Evolutionary conservation across 176 grass and related monocot species (phyloP), one percentile per base, ranked within the genome.

Genomic region (Pharus latifolius): DNA sequence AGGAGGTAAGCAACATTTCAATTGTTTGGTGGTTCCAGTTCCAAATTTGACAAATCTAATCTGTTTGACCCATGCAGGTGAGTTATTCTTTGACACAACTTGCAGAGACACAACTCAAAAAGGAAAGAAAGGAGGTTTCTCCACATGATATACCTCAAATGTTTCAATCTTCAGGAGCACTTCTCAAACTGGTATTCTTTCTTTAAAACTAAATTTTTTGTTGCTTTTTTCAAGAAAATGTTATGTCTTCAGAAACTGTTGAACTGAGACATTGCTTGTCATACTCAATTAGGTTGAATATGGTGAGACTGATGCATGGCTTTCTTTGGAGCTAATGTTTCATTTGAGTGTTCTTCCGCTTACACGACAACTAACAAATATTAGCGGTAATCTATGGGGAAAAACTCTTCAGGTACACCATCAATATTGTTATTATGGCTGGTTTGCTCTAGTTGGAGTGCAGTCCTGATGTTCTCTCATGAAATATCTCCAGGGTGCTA

Each of bases 31-130:
- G 5, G 9, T 48, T 49, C 67, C 35, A 40, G 45, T 56, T 20
- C 20, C 26, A 19, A 43, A 56, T 49, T 49, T 5, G 18, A 40
- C 22, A 44, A 27, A 13, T 77, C 31, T 76, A 62, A 80, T 71
- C 10, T 68, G 7, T 63, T 74, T 63, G 45, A 56, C 70, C 28
- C 60, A 56, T 77, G 47, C 68, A 99, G 90, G 87, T 99, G 75
- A 99, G 84, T 79, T 99, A 99, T 74, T 99, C 90, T 41, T 80
- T 99, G 81, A 99, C 95, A 65, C 90, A 99, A 83, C 95, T 99
- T 40, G 87, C 95, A 63, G 91, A 91, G 69, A 99, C 90, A 55
- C 89, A 94, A 58, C 63, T 99, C 68, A 91, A 90, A 61, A 90
- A 85, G 74, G 79, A 83, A 16, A 85, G 84, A 24, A 99, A 73